Base-by-base conservation (phyloP, 169 alveolate genomes). In the Theileria annulata region DNA sequence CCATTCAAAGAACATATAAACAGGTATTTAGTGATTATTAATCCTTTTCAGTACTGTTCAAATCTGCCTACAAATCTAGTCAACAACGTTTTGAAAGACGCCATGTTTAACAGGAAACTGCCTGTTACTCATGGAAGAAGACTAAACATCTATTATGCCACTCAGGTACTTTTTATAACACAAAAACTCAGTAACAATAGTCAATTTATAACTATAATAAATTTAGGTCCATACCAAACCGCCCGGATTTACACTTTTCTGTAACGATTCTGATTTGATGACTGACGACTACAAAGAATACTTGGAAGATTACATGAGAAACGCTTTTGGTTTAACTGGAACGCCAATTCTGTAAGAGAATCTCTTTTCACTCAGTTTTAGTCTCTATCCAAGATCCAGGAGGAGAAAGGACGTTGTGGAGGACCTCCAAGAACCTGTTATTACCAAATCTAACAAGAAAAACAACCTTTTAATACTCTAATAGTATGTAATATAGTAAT, bases 241-340 rank as follows among this genome's bases (percentile, higher is more conserved):
- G 42, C 94, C 94, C 0, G 93, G 94, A 4, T 74, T 90, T 67
- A 90, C 86, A 4, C 77, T 90, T 28, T 86, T 87, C 77, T 90
- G 94, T 84, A 90, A 90, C 74, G 88, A 89, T 51, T 86, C 84
- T 48, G 76, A 76, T 15, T 71, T 82, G 37, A 69, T 81, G 73
- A 85, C 91, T 48, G 64, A 42, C 25, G 91, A 90, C 77, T 90
- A 90, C 77, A 86, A 88, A 62, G 87, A 90, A 80, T 90, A 90
- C 87, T 73, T 90, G 66, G 93, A 90, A 78, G 76, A 67, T 21
- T 84, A 79, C 73, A 79, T 90, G 64, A 47, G 94, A 19, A 85
- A 81, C 13, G 72, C 92, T 10, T 80, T 90, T 42, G 76, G 78
- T 58, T 33, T 90, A 48, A 63, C 84, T 49, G 92, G 92, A 28